Base-by-base conservation (phyloP, 169 alveolate species). In the Babesia divergens region DNA sequence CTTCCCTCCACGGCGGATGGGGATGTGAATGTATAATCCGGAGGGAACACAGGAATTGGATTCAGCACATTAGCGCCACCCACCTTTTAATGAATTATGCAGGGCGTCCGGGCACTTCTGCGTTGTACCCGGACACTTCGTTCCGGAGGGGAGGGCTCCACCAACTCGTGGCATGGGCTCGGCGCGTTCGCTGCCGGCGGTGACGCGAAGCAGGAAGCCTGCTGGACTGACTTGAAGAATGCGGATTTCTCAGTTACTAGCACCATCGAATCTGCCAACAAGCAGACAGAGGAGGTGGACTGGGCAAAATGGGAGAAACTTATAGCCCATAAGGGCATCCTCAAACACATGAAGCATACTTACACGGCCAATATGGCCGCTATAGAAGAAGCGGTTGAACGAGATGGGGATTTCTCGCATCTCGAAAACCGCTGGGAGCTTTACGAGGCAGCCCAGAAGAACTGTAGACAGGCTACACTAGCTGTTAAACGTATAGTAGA, bases 401-500 rank as follows among this genome's bases (percentile, higher is more conserved):
- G 4, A 16, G 65, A 38, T 9, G 71, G 59, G 1, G 71, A 65
- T 26, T 6, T 24, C 22, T 0, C 55, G 31, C 68, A 74, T 62
- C 51, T 76, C 42, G 65, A 76, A 0, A 35, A n/a, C 22, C 26
- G 68, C 32, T 79, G 87, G 82, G 87, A 79, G 44, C 51, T 68
- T 4, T 79, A 68, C 51, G 82, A 79, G 38, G 35, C 66, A 6
- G 87, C 74, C 8, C 20, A 49, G 59, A 42, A 67, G 35, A 51
- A 83, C 32, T 89, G 93, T 58, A 54, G 60, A 42, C 68, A 56
- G 35, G 80, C 93, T 7, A 93, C 90, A 28, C 70, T 86, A 26
- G 56, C 67, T 0, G 84, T 90, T 3, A 91, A 86, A 29, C 74
- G 77, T 54, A 82, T 91, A 22, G 65, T 91, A 14, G 79, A 84